phyloP scores from a whole-genome alignment of 768 basidiomycete species.

The Terana coerulea region DNA sequence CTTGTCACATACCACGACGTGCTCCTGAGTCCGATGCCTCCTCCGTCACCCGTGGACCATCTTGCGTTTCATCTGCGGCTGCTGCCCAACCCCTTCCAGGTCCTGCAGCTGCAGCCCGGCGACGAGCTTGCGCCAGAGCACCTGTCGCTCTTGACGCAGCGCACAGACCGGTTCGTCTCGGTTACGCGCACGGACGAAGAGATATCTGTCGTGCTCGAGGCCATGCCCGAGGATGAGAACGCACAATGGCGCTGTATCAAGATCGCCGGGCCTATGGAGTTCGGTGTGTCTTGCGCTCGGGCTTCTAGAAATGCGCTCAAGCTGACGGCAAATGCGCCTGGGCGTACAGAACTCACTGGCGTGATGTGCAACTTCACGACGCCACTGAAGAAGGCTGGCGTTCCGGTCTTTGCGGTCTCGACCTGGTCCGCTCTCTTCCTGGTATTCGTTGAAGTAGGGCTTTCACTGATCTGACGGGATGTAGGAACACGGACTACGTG shows the following conservation, averaged over 20 bases:
- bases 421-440: conserved; percentile 38
- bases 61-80: conserved; percentile 46
- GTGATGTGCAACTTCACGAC: conserved; percentile 50
- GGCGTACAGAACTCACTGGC: conserved; percentile 46
- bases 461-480: neutral
- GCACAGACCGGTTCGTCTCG: conserved; percentile 36
- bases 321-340: neutral
- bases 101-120: conserved; percentile 36
- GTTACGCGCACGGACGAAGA: conserved; percentile 60
- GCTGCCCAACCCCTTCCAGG: conserved; percentile 40
- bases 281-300: conserved; percentile 37
- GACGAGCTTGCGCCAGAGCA: conserved; percentile 15
- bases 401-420: conserved; percentile 58
- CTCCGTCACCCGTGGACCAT: conserved; percentile 41
- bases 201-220: conserved; percentile 53
- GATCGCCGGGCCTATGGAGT: conserved; percentile 65
- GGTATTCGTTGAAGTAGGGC: neutral
- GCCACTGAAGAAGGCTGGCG: conserved; percentile 46
- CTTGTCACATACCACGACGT: no score
- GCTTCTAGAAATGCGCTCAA: conserved; percentile 35
- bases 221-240: conserved; percentile 28
- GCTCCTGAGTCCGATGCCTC: conserved; percentile 10
- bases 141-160: neutral
- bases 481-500: conserved; percentile 66
- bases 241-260: conserved; percentile 57